Evolutionary conservation across 2,329 filamentous ascomycete genomes (phyloP), one percentile per base, ranked within the genome.

Genomic region (Teratosphaeria epicoccoides): DNA sequence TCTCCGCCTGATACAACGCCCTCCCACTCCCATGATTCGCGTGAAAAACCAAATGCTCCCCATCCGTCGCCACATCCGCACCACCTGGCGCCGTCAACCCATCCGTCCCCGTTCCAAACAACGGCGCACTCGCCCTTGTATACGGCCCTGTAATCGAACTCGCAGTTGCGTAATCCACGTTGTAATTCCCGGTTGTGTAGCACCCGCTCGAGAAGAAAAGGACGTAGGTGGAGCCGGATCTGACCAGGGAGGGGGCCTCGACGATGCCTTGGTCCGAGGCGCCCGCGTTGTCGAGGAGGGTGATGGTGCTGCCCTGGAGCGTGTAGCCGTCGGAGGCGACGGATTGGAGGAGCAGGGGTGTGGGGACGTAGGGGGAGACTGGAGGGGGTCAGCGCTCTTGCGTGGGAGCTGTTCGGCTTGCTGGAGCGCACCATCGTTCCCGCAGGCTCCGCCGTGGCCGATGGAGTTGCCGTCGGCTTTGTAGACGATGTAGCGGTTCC

Each of bases 41-140:
- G 51, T 68, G 66, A 47, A 68, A 66, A 4, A 67, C 54, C 55
- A 68, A 55, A 49, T 64, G 61, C 49, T 49, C 50, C 20, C 60
- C 61, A 29, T 66, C 65, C 14, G 56, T 54, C 17, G 54, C 58
- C 2, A 67, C 50, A 37, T 66, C 62, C 6, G 62, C 62, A 10
- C 66, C 64, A 10, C 66, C 66, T 4, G 66, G 66, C 10, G 57
- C 61, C 1, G 46, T 56, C 7, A 69, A 51, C 3, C 63, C 63
- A n/a, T 55, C 49, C 22, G 52, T 51, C 14, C 62, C 63, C 7
- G 61, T 64, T 24, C 37, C 28, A 47, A 63, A 61, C 22, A 66
- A 52, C 20, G 63, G 60, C 22, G 12, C 22, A 26, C 43, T 29
- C 7, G 45, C 53, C 20, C 61, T 51, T 0, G 55, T 62, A 29